Evolutionary conservation across 2,329 filamentous ascomycete species (phyloP).

Genomic region (Apiospora pterosperma): DNA sequence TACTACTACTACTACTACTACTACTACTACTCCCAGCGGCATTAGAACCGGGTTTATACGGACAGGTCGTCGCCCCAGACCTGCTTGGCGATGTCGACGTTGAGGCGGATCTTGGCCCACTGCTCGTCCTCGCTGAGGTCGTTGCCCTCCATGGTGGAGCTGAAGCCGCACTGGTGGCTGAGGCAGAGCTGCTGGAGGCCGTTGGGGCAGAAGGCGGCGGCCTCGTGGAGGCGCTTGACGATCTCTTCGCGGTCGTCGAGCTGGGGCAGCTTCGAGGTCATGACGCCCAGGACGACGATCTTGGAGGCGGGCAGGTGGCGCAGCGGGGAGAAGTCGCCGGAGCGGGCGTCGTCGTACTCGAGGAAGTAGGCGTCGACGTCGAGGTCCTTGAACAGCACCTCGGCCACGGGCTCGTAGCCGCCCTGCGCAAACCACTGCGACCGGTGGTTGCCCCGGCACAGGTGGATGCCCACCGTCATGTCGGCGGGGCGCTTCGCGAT

Average conservation of each 20-base stretch:
- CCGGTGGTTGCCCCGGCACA: constrained; percentile 56
- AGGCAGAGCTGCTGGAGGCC: constrained; percentile 53
- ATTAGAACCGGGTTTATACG: constrained; percentile 12
- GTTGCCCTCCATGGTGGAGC: constrained; percentile 54
- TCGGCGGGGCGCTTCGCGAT: constrained; percentile 49
- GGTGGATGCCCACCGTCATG: constrained; percentile 54
- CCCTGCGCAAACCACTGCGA: constrained; percentile 55
- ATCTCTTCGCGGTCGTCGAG: constrained; percentile 45
- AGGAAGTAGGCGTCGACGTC: constrained; percentile 58
- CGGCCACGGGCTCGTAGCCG: constrained; percentile 55
- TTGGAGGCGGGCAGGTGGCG: constrained; percentile 51
- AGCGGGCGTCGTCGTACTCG: constrained; percentile 55
- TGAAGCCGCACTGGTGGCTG: constrained; percentile 57
- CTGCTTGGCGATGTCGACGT: constrained; percentile 55
- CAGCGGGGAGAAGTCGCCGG: constrained; percentile 52
- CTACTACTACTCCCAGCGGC: not conserved
- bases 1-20: not conserved
- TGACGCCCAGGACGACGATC: constrained; percentile 52
- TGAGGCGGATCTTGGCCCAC: constrained; percentile 52
- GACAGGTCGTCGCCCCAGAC: constrained; percentile 48
- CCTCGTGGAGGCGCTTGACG: constrained; percentile 38
- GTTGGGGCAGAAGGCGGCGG: constrained; percentile 42
- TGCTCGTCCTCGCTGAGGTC: constrained; percentile 53
- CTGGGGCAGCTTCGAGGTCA: constrained; percentile 54
- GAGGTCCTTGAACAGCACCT: constrained; percentile 54